Base-by-base conservation (phyloP, 108 stramenopile species). In the Fragilariopsis cylindrus region DNA sequence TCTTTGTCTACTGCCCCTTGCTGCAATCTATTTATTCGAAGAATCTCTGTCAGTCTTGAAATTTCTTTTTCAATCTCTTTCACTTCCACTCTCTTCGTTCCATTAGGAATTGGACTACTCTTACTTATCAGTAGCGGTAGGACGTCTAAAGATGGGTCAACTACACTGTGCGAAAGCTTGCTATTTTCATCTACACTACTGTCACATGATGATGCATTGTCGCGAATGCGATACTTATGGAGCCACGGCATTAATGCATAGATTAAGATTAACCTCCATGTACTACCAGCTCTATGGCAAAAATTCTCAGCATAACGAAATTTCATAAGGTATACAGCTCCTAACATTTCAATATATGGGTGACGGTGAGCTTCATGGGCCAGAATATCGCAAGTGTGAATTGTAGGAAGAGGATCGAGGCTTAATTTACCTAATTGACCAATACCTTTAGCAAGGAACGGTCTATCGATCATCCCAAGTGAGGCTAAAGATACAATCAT, bases 271-370 rank as follows among this genome's bases (percentile, higher is more conserved):
- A 73, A 55, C 7, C 83, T 41, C 87, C 85, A 86, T 11, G 75
- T 49, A 67, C 57, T 56, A 30, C 86, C 87, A 60, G 91, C 91
- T 42, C 73, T 57, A 15, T 19, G 72, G 5, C 76, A 85, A 87
- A 92, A 89, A 9, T 60, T 57, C n/a, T 84, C 70, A 12, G 76
- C 79, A 66, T 86, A 68, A 49, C 72, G 55, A 39, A 89, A 50
- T 63, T 84, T 88, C 86, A 89, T 81, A 70, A 92, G 62, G 72
- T 92, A 92, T 65, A 89, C 87, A 7, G 43, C 50, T 3, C 82
- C 80, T 11, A 92, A 66, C 9, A 76, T 62, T 50, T 92, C 91
- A 11, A 89, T 69, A 48, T 79, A 89, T 7, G 88, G 91, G 79
- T 92, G 91, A 8, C 84, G 76, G 65, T 90, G 90, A 4, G 90